Percentiles rank a stretch among this genome's conserved stretches.
Conservation (phyloP, 1,139 yeast species). For the Geotrichum australiense region DNA sequence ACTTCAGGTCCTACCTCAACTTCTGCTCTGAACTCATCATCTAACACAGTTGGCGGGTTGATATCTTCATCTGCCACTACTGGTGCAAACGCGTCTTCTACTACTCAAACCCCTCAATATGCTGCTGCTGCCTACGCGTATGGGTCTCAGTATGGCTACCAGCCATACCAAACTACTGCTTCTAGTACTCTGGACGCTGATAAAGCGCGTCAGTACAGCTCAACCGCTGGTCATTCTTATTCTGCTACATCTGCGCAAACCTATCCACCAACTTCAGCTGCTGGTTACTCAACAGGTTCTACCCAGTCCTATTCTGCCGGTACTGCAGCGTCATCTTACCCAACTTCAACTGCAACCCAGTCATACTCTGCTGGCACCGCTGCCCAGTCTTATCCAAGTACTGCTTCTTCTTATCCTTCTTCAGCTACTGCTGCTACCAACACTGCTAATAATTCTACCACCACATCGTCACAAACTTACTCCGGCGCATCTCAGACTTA, state of each 20-base stretch:
- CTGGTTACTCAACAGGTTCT: constrained; percentile 3
- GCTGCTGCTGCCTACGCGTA: constrained; percentile 2
- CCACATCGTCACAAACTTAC: constrained; percentile 1
- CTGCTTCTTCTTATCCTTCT: not conserved
- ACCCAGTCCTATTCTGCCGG: constrained; percentile 1
- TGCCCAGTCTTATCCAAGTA: not conserved
- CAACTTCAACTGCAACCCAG: not conserved
- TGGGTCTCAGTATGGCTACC: constrained; percentile 6
- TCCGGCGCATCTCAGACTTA: not conserved
- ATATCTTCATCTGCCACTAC: too few species aligned
- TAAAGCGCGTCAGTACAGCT: not conserved
- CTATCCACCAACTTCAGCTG: constrained; percentile 5
- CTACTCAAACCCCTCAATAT: constrained; percentile 3
- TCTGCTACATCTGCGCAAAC: constrained; percentile 11
- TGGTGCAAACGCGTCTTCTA: not conserved
- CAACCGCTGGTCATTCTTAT: constrained; percentile 5
- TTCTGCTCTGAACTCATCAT: not conserved
- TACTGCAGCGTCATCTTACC: constrained; percentile 5
- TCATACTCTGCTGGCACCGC: not conserved
- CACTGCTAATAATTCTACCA: not conserved
- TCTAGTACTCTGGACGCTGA: not conserved
- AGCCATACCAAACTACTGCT: constrained; percentile 2
- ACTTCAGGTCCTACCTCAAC: not conserved
- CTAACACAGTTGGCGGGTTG: not conserved
- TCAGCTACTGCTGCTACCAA: not conserved